These are phyloP conservation scores for Diospyros kaki DNA, from an alignment of 148 eudicot genomes.

Conservation along the genomic window DNA sequence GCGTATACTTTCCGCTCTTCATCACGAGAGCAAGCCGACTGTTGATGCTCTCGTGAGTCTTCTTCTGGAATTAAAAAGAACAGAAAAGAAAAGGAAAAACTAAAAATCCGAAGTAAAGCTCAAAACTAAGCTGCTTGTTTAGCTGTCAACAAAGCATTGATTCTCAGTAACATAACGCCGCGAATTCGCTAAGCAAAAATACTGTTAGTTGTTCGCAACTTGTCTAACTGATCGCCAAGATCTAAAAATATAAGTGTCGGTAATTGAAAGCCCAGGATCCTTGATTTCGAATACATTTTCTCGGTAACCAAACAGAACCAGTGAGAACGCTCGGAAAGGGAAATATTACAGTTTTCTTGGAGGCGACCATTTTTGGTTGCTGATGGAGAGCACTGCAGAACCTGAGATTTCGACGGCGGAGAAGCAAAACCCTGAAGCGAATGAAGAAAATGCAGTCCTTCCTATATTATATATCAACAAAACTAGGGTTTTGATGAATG, in stretches of 20 bases:
- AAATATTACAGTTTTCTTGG: constrained; percentile 46
- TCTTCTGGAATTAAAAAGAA: constrained; percentile 34
- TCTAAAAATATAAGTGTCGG: too few species aligned
- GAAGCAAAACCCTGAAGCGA: too few species aligned
- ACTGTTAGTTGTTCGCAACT: too few species aligned
- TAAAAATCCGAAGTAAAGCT: not conserved
- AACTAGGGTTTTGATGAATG: too few species aligned
- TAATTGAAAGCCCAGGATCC: too few species aligned
- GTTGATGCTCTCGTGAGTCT: constrained; percentile 67
- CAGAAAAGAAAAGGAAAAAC: not conserved
- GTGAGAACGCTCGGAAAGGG: not conserved
- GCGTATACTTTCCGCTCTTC: constrained; percentile 60
- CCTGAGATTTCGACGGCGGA: too few species aligned
- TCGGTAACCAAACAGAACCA: not conserved
- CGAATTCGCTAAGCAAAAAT: not conserved
- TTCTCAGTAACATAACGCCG: not conserved
- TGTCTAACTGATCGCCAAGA: too few species aligned
- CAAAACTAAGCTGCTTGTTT: not conserved
- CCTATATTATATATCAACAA: too few species aligned
- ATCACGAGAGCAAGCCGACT: constrained; percentile 60
- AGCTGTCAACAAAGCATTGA: not conserved
- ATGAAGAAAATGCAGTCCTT: too few species aligned
- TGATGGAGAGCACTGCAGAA: not conserved
- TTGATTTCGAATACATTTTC: too few species aligned
- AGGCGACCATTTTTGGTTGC: constrained; percentile 35